Evolutionary conservation across 805 yeast species (phyloP), one percentile per base, ranked within the genome.

Genomic region (Spathaspora girioi): DNA sequence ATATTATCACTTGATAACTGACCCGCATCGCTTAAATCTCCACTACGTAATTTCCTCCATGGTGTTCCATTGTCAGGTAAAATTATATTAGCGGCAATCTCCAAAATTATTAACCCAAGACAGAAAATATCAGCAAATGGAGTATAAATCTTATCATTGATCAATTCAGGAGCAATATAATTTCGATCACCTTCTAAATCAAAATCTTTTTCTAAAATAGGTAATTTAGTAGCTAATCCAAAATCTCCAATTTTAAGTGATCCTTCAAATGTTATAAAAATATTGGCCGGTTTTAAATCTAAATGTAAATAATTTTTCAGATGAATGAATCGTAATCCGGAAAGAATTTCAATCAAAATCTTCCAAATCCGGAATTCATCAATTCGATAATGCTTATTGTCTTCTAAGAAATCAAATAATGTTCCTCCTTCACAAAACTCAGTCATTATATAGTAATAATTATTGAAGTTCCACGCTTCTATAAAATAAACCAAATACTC

Each of bases 331-430:
- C 82, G 77, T 53, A 94, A 71, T 0, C 97, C 99, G 61, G 82
- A 77, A 42, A 89, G 69, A 15, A 92, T 76, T 65, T 93, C 99
- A 48, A 87, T 85, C 57, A 94, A 74, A 44, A 94, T 93, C 70
- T 94, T 94, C 99, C 99, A 94, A 41, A 93, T 92, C 59, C 99
- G 80, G 87, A 97, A 94, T 66, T 94, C 99, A 64, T 94, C 99
- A 48, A 94, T 76, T 59, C 85, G 84, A 29, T 89, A 81, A 41
- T 84, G 78, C 46, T 86, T 83, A 64, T 84, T 86, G 57, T 88
- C 96, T 31, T 83, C 78, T 49, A 94, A 68, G 62, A 93, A 94
- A 53, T 82, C 81, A 61, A 85, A 94, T 52, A 94, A 70, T 19
- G 94, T 88, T 1, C 98, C 98, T 64, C 92, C 94, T 62, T 92